Evolutionary conservation across 208 protist species (phyloP), one percentile per base, ranked within the genome.

Genomic region (Crithidia acanthocephali): DNA sequence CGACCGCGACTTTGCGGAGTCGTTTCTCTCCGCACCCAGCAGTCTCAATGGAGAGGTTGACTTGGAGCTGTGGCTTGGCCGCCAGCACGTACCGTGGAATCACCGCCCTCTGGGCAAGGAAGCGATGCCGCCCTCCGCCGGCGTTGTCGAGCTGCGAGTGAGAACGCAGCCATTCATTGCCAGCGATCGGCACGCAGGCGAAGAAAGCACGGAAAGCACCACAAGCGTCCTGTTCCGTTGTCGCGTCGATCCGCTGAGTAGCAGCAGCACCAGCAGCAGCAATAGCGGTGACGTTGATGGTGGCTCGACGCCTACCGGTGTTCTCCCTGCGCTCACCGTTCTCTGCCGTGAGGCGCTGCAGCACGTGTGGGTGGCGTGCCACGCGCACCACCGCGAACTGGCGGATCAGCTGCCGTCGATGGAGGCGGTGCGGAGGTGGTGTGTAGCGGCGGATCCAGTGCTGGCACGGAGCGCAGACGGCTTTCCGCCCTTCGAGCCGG

Each of bases 401-500:
- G 13, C 30, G 27, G 32, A 27, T 11, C 28, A 50, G 25, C 42
- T 76, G 20, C 62, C 71, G 9, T 22, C 61, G 2, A 0, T 69
- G 8, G 48, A 51, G 3, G 70, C 63, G 40, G 53, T 87, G 30
- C 35, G 81, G 35, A 28, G 51, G 1, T 63, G 40, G 65, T 85
- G 80, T 32, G 65, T 23, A 0, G 48, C 50, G 8, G 60, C 61
- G 2, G 61, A 56, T 4, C 70, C 77, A 15, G 32, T 85, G 7
- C 48, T 90, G 30, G 63, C 50, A 33, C 76, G 79, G n/a, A 15
- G 8, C 10, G 35, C 16, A 0, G 80, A 79, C 45, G 74, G 68
- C 27, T 90, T 85, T 65, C 82, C 85, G 2, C 75, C 73, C 2
- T 93, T 74, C 53, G 55, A 76, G 2, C 59, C 85, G 16, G 71